Conservation (phyloP, 2,329 filamentous ascomycete species). For the Cladorrhinum sp. region DNA sequence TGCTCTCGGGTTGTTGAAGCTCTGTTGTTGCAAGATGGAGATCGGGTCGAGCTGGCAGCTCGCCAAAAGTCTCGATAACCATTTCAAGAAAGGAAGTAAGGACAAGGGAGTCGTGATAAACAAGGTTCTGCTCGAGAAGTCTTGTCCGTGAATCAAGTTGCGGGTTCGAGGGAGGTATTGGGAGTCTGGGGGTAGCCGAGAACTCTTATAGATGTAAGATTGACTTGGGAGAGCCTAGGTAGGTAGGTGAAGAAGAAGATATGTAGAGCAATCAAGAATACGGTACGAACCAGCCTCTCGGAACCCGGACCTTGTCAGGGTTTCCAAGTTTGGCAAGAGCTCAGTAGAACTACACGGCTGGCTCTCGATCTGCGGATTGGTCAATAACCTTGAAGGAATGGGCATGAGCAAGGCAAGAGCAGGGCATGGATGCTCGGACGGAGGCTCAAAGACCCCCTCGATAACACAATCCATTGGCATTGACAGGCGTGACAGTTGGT, state of each 20-base stretch:
- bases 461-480: constrained; percentile 3
- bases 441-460: constrained; percentile 1
- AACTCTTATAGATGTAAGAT: not conserved
- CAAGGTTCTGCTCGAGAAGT: not conserved
- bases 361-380: not conserved
- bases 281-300: constrained; percentile 1
- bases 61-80: constrained; percentile 18
- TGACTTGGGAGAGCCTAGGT: not conserved
- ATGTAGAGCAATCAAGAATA: not conserved
- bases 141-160: no score
- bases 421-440: not conserved
- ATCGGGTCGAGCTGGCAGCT: constrained; percentile 12
- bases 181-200: not conserved
- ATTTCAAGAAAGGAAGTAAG: constrained; percentile 9
- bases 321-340: constrained; percentile 11
- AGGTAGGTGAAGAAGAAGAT: not conserved
- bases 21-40: constrained; percentile 6
- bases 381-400: not conserved
- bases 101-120: not conserved
- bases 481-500: constrained; percentile 17
- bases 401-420: no score
- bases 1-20: not conserved
- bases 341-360: not conserved
- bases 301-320: constrained; percentile 7
- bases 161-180: no score